Evolutionary conservation across 352 stramenopile genomes (phyloP), one percentile per base, ranked within the genome.

Genomic region (Peronospora destructor): DNA sequence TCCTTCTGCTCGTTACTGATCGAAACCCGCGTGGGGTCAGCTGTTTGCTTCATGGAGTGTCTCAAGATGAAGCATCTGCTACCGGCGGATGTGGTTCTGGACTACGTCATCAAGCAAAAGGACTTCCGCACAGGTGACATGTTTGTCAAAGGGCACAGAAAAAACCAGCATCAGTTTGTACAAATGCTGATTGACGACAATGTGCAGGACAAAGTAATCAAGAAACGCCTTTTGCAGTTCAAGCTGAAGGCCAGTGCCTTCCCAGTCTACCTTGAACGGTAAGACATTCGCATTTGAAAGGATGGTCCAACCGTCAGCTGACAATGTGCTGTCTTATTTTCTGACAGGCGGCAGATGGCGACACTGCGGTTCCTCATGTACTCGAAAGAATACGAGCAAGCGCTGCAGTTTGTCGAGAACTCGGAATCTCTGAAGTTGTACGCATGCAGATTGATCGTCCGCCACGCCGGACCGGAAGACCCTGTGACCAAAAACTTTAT

Each of bases 151-250:
- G 49, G 55, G 14, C 49, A 71, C 14, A 30, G 39, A 6, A 49
- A 56, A 13, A 64, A 67, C 3, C 80, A 87, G 51, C 39, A 60
- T 7, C 7, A 54, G 32, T 85, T 73, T 39, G 54, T 91, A 19
- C 61, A 80, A 34, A 60, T 71, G 48, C 53, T 91, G 13, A 67
- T 91, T 9, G 46, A 73, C 26, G 11, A 38, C 36, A 59, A 71
- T 28, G 45, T 72, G 6, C 44, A 65, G 8, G 74, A 88, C 59
- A 87, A 89, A 58, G 42, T 84, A 32, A 73, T 89, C 56, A 85
- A 85, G 53, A 86, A 85, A 54, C 64, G 77, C 13, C 54, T 91
- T 11, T 60, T 55, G 32, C 61, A 68, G 9, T 87, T 89, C 56
- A 70, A 76, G 26, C 23, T 91, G 9, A 48, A 73, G 14, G 54